Percentiles rank a stretch among this genome's conserved stretches.
Conservation (phyloP, 148 eudicot species). For the Camellia sinensis region DNA sequence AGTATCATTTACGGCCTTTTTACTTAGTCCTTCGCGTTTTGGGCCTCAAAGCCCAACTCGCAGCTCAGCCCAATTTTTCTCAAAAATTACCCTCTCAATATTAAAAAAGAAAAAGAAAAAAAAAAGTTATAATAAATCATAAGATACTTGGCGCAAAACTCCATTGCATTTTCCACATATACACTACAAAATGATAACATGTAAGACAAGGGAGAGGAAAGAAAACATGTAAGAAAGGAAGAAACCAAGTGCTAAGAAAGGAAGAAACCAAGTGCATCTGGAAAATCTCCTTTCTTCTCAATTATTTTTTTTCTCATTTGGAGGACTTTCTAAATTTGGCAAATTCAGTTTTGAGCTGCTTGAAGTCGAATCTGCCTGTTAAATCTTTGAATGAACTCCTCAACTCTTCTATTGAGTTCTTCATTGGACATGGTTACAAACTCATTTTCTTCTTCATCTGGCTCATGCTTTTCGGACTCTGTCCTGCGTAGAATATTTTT, state of each 20-base stretch:
- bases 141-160: no score
- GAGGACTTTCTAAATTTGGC: neutral
- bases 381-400: conserved; percentile 38
- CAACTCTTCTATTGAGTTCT: conserved; percentile 42
- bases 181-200: neutral
- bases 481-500: conserved; percentile 12
- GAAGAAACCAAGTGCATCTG: neutral
- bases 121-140: no score
- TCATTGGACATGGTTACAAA: conserved; percentile 41
- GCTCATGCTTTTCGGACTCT: conserved; percentile 12
- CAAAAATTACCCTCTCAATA: no score
- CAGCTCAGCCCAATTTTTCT: no score
- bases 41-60: no score
- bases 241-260: neutral
- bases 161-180: no score
- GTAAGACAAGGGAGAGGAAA: neutral
- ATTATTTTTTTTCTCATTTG: neutral
- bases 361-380: conserved; percentile 39
- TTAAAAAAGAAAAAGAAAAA: no score
- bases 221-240: neutral
- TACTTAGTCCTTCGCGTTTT: no score
- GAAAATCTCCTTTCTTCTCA: neutral
- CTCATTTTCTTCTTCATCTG: conserved; percentile 17
- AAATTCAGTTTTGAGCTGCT: conserved; percentile 23
- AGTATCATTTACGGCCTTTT: no score